A percentile compares a stretch with the other conserved stretches of the same genome.
These are phyloP conservation scores for Fusarium robinianum DNA, from an alignment of 2,329 filamentous ascomycete species.

Conservation along the genomic window DNA sequence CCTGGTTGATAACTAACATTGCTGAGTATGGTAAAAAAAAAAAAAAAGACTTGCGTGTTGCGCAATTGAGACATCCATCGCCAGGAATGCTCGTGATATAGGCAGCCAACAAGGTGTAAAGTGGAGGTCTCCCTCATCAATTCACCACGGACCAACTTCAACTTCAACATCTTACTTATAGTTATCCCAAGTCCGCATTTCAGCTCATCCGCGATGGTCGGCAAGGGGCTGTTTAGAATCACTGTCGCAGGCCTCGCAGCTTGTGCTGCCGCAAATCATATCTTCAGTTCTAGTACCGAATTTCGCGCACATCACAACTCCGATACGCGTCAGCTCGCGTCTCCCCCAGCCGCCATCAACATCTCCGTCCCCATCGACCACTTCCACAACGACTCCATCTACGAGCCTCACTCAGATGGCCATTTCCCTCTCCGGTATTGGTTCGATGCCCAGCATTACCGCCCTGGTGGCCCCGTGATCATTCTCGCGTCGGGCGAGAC, in stretches of 20 bases:
- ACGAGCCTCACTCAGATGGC: slow-evolving; percentile 74
- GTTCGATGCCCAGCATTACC: slow-evolving; percentile 79
- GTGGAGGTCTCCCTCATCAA: no score
- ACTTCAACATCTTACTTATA: no score
- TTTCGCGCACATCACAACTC: slow-evolving; percentile 1
- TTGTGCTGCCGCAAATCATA: neutral
- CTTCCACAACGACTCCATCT: slow-evolving; percentile 78
- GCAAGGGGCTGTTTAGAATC: slow-evolving; percentile 1
- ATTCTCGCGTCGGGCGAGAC: slow-evolving; percentile 76
- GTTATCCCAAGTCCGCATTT: no score
- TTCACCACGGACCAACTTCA: no score
- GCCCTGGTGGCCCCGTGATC: slow-evolving; percentile 78
- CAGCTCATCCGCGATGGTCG: slow-evolving; percentile 7
- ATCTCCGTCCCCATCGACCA: slow-evolving; percentile 69
- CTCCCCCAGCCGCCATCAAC: slow-evolving; percentile 29
- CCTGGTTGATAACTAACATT: no score
- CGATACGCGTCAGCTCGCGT: slow-evolving; percentile 8
- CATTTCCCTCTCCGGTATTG: slow-evolving; percentile 77
- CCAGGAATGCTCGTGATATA: no score
- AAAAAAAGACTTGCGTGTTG: no score
- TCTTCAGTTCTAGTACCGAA: slow-evolving; percentile 5
- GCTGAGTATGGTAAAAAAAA: no score
- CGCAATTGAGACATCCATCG: no score
- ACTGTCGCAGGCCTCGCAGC: slow-evolving; percentile 3
- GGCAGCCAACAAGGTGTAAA: no score